Evolutionary conservation across 2,329 filamentous ascomycete genomes (phyloP).

Genomic region (Chaetomiaceae sp.): DNA sequence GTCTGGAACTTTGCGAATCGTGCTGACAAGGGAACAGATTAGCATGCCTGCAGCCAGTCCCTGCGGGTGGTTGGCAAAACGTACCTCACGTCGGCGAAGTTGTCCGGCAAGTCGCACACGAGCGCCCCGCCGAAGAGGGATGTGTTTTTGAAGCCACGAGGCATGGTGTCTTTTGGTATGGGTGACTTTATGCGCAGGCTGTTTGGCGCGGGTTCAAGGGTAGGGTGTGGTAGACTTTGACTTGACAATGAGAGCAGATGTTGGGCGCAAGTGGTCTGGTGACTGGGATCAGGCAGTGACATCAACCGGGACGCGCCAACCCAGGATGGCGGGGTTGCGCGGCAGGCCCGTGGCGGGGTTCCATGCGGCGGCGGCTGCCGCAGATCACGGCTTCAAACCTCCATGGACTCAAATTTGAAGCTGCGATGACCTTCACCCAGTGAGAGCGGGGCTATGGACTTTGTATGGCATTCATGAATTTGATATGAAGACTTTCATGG

Average conservation of each 20-base stretch:
- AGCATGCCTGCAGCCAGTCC: background rate
- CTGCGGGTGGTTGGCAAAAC: slow-evolving; percentile 6
- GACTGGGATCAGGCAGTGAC: slow-evolving; percentile 10
- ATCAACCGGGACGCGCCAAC: slow-evolving; percentile 1
- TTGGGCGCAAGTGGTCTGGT: slow-evolving; percentile 9
- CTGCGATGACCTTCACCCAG: no score
- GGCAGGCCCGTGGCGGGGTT: slow-evolving; percentile 5
- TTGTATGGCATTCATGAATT: no score
- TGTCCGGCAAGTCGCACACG: slow-evolving; percentile 58
- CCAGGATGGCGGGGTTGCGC: slow-evolving; percentile 10
- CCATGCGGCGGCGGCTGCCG: background rate
- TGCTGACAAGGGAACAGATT: slow-evolving; percentile 44
- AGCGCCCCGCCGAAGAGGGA: slow-evolving; percentile 69
- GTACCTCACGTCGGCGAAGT: slow-evolving; percentile 69
- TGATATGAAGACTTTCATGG: no score
- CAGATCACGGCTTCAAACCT: background rate
- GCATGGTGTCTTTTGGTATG: slow-evolving; percentile 3
- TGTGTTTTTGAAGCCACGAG: slow-evolving; percentile 49
- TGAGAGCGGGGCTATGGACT: no score
- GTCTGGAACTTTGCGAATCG: slow-evolving; percentile 69
- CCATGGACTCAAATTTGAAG: no score
- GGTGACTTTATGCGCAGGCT: background rate
- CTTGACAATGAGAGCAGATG: no score
- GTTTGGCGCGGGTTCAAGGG: background rate
- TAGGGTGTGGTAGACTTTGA: background rate